Percentiles rank a stretch among this genome's conserved stretches.
phyloP scores from a whole-genome alignment of 1,139 yeast species.

The Hansenula sp. region DNA sequence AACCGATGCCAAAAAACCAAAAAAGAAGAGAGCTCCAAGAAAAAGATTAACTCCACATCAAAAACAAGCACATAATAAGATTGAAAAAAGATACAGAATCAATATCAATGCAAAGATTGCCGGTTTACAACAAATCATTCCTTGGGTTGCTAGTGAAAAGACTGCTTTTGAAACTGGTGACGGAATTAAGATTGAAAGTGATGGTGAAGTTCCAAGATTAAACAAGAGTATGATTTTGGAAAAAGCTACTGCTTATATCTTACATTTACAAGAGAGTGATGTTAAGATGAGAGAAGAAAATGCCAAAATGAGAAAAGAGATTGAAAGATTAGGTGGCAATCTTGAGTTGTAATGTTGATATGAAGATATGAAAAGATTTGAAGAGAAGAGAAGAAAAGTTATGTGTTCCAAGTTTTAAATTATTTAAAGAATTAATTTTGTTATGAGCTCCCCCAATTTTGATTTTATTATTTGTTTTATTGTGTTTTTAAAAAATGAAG shows the following conservation, averaged over 20 bases:
- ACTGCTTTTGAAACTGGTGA: slow-evolving; percentile 42
- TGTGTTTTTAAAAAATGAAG: neutral
- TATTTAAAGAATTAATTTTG: neutral
- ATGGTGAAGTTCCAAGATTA: slow-evolving; percentile 33
- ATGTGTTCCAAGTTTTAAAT: neutral
- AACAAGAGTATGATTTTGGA: slow-evolving; percentile 66
- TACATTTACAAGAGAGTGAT: slow-evolving; percentile 45
- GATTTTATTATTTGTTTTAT: neutral
- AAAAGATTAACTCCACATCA: slow-evolving; percentile 58
- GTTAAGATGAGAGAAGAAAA: slow-evolving; percentile 30
- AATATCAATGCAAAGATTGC: slow-evolving; percentile 73
- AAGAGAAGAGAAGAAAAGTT: neutral
- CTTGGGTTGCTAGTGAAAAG: slow-evolving; percentile 56
- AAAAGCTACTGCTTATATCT: slow-evolving; percentile 59
- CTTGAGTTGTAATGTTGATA: neutral
- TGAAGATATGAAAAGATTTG: neutral
- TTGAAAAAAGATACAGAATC: slow-evolving; percentile 67
- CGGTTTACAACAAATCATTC: slow-evolving; percentile 58
- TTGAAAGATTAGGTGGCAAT: slow-evolving; percentile 20
- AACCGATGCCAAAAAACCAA: slow-evolving; percentile 18
- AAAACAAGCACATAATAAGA: slow-evolving; percentile 68
- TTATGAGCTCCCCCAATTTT: neutral
- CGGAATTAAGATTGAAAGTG: slow-evolving; percentile 17
- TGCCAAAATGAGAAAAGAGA: slow-evolving; percentile 20
- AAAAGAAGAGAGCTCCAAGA: slow-evolving; percentile 47